Percentiles rank a stretch among this genome's conserved stretches.
Evolutionary conservation across 345 rosid genomes (phyloP).

Genomic region (Carallia brachiata): DNA sequence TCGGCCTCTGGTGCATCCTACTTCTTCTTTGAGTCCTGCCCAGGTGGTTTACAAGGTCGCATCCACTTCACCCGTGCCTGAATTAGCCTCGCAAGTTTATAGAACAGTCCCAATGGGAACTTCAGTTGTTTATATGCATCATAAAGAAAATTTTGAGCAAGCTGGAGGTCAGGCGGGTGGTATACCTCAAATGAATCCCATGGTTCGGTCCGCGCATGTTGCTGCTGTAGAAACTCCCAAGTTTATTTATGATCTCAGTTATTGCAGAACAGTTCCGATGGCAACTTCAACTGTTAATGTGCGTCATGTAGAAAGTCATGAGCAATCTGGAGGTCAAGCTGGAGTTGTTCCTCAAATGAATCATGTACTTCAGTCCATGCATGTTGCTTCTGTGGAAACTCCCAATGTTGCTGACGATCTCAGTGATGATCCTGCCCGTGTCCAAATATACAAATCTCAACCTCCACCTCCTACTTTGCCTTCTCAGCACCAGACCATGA

Average conservation of each 20-base stretch:
- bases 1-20: conserved; percentile 34
- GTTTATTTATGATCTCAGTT: conserved; percentile 22
- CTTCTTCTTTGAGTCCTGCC: conserved; percentile 22
- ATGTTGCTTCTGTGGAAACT: conserved; percentile 35
- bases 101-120: conserved; percentile 25
- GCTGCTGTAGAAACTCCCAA: conserved; percentile 35
- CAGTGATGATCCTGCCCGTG: conserved; percentile 52
- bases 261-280: too few species aligned
- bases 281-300: too few species aligned
- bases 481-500: conserved; percentile 49
- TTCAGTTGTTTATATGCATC: conserved; percentile 14
- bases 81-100: conserved; percentile 40
- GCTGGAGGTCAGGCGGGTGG: conserved; percentile 3
- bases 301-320: too few species aligned
- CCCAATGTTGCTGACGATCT: conserved; percentile 29
- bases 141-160: conserved; percentile 26
- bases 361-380: conserved; percentile 35
- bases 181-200: conserved; percentile 33
- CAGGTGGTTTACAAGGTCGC: conserved; percentile 30
- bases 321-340: too few species aligned
- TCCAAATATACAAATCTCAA: conserved; percentile 80
- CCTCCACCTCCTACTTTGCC: conserved; percentile 65
- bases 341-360: conserved; percentile 32
- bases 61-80: conserved; percentile 28
- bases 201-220: conserved; percentile 33